These are phyloP conservation scores for Naematelia aurantialba DNA, from an alignment of 768 basidiomycete species.

Conservation along the genomic window DNA sequence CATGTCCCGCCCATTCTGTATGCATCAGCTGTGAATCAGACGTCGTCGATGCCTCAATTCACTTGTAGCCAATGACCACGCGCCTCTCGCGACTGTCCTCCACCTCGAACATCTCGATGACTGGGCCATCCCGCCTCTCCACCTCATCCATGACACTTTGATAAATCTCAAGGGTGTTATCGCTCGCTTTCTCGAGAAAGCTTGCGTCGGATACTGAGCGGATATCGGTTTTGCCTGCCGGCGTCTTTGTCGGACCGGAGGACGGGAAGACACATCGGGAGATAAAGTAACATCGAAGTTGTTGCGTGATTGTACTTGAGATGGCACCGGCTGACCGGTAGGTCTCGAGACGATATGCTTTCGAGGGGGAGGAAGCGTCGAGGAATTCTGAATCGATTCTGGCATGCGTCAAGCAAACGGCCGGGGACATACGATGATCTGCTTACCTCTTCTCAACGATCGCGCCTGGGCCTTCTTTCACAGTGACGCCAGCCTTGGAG, in stretches of 20 bases:
- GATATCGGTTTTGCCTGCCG: slow-evolving; percentile 73
- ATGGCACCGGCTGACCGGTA: slow-evolving; percentile 82
- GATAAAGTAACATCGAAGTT: slow-evolving; percentile 95
- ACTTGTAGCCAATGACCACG: slow-evolving; percentile 90
- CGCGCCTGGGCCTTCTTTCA: slow-evolving; percentile 80
- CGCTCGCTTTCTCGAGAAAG: slow-evolving; percentile 88
- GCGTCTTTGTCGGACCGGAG: slow-evolving; percentile 48
- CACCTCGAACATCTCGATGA: slow-evolving; percentile 93
- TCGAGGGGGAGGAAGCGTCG: slow-evolving; percentile 69
- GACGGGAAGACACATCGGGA: slow-evolving; percentile 80
- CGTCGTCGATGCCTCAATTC: slow-evolving; percentile 15
- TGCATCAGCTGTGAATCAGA: not conserved
- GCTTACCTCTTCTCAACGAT: slow-evolving; percentile 68
- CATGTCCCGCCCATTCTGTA: slow-evolving; percentile 76
- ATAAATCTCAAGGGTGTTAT: slow-evolving; percentile 91
- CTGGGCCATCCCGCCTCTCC: slow-evolving; percentile 78
- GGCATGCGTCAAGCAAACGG: not conserved
- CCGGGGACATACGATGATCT: not conserved
- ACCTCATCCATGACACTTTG: slow-evolving; percentile 86
- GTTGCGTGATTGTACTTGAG: slow-evolving; percentile 79
- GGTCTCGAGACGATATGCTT: slow-evolving; percentile 89
- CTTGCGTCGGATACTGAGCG: slow-evolving; percentile 77
- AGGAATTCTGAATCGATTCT: slow-evolving; percentile 90
- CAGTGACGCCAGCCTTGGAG: slow-evolving; percentile 73
- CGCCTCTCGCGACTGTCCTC: slow-evolving; percentile 86